Conservation (phyloP, 306 rosid genomes). For the Pyrus bretschneideri region DNA sequence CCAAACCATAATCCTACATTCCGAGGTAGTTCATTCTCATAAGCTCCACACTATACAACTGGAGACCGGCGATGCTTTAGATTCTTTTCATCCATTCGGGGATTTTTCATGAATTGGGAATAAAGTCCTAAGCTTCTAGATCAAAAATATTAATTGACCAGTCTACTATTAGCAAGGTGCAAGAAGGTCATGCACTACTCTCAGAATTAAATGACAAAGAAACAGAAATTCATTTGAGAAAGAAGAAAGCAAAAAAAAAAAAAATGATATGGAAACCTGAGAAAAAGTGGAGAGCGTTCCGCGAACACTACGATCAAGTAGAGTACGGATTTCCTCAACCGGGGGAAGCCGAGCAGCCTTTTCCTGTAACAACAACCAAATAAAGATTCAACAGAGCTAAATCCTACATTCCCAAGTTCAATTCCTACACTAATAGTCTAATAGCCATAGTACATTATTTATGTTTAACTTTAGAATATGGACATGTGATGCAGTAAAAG, state of each 20-base stretch:
- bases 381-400: neutral
- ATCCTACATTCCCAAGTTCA: neutral
- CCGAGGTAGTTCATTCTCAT: neutral
- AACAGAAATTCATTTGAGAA: neutral
- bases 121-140: neutral
- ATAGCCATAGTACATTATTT: neutral
- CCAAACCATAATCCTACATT: neutral
- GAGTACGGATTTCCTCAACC: slow-evolving; percentile 66
- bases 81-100: too few relatives aligned
- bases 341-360: slow-evolving; percentile 80
- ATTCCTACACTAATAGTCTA: neutral
- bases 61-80: too few relatives aligned
- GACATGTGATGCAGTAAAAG: neutral
- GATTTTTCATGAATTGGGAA: too few relatives aligned
- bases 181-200: neutral
- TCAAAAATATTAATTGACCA: neutral
- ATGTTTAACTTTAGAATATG: neutral
- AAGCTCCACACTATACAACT: neutral
- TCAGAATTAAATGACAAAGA: neutral
- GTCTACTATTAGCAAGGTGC: neutral
- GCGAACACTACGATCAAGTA: slow-evolving; percentile 60
- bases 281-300: slow-evolving; percentile 84
- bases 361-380: slow-evolving; percentile 41
- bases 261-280: slow-evolving; percentile 32
- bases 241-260: neutral